Evolutionary conservation across 768 basidiomycete species (phyloP).

Genomic region (Phaffia tasmanica): DNA sequence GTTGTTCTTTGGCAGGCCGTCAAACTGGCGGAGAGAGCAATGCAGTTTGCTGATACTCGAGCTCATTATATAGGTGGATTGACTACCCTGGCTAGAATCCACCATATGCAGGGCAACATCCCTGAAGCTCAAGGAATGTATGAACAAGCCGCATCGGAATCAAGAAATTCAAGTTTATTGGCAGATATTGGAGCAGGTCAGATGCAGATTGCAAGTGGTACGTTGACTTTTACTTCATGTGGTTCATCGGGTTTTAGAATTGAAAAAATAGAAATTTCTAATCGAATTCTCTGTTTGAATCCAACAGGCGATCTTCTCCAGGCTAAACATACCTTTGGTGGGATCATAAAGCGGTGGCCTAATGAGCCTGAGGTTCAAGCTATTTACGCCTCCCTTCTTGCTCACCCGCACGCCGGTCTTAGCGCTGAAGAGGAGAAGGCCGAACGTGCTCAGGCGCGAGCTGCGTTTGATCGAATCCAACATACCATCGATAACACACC

Average conservation of each 20-base stretch:
- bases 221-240: background rate
- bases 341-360: conserved; percentile 34
- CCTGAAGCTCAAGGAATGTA: conserved; percentile 61
- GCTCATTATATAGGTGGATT: conserved; percentile 72
- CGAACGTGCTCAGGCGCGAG: conserved; percentile 63
- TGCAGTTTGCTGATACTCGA: conserved; percentile 76
- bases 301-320: conserved; percentile 15
- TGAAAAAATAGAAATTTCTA: background rate
- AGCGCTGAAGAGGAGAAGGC: conserved; percentile 59
- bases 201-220: conserved; percentile 50
- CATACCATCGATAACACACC: conserved; percentile 56
- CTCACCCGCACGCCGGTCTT: conserved; percentile 66
- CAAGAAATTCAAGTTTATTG: conserved; percentile 52
- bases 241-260: no score
- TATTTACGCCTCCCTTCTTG: conserved; percentile 80
- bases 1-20: conserved; percentile 55
- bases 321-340: conserved; percentile 37
- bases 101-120: conserved; percentile 58
- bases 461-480: conserved; percentile 64
- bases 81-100: conserved; percentile 66
- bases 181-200: conserved; percentile 79
- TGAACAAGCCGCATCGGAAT: conserved; percentile 44
- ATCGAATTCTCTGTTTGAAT: background rate
- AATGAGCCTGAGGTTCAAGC: conserved; percentile 69
- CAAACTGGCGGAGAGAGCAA: conserved; percentile 84